Percentiles rank a stretch among this genome's conserved stretches.
Conservation (phyloP, 441 rosid genomes). For the Pelargonium australe region DNA sequence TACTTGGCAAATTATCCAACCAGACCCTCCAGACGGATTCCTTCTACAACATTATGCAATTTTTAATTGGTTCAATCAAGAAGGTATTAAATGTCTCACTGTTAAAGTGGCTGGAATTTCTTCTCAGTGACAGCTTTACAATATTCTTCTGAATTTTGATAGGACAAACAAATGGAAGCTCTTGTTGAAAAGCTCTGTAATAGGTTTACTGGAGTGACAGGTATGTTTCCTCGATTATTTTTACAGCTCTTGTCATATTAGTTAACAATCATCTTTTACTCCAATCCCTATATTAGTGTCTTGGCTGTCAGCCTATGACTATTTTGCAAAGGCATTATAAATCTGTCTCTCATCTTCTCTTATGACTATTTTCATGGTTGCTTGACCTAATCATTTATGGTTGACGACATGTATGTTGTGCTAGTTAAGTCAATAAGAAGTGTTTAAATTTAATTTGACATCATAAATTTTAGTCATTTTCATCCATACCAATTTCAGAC, state of each 20-base stretch:
- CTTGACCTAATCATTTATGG: not conserved
- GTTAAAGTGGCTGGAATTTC: constrained; percentile 19
- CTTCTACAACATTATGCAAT: constrained; percentile 93
- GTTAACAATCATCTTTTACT: not conserved
- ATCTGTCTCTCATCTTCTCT: not conserved
- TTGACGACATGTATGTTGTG: not conserved
- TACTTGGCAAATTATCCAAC: constrained; percentile 74
- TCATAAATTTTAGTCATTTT: not conserved
- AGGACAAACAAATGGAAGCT: constrained; percentile 99
- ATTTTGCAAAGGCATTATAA: not conserved
- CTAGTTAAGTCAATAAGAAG: too few species aligned
- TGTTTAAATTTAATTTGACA: too few species aligned
- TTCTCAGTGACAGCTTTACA: constrained; percentile 7
- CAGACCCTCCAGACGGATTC: constrained; percentile 69
- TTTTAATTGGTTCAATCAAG: constrained; percentile 90
- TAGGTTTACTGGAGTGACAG: constrained; percentile 88
- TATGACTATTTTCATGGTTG: not conserved
- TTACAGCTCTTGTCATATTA: not conserved
- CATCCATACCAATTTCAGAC: not conserved
- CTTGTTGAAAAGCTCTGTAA: constrained; percentile 98
- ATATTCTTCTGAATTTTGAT: constrained; percentile 20
- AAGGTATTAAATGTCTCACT: constrained; percentile 43
- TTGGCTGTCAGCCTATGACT: not conserved
- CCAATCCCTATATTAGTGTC: not conserved
- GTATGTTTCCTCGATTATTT: constrained; percentile 29